Evolutionary conservation across 2,329 filamentous ascomycete genomes (phyloP), one percentile per base, ranked within the genome.

Genomic region (Chaetomium sp.): DNA sequence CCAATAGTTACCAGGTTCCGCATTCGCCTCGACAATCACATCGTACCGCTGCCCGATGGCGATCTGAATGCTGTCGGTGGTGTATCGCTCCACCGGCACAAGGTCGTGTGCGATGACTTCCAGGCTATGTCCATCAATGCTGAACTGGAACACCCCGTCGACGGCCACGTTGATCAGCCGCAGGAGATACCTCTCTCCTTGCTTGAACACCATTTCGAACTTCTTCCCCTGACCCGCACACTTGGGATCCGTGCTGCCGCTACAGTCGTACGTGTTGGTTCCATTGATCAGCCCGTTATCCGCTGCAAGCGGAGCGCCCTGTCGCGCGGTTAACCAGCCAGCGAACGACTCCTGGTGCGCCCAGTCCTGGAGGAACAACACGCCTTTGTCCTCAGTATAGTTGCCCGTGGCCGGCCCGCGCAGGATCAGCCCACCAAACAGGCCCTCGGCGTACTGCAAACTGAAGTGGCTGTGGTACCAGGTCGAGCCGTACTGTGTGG

Each of bases 61-160:
- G 46, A 80, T 12, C 36, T 47, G 63, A 4, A 82, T 49, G 19
- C 69, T 70, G 44, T 53, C 51, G 36, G 43, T 53, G 0, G 68
- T 68, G 57, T 78, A 86, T 0, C 82, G 82, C 32, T 72, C 62
- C 32, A 86, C 73, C 2, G 82, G 79, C 0, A 85, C 79, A 4
- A 85, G 68, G 57, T 85, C 84, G n/a, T 68, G 71, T 0, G 76
- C 73, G 41, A 86, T 81, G 38, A 86, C 80, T 0, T 72, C 78
- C 61, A 86, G 66, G 0, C 65, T 74, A 65, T 86, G 83, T 50
- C 78, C 75, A 65, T 82, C 79, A 56, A 82, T 79, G 37, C 70
- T 72, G 61, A 81, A 81, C 58, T 74, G 73, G 65, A 73, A 75
- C 59, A 71, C 69, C 0, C 69, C 72, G 40, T 77, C 74, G 14